Evolutionary conservation across 805 yeast species (phyloP).

Genomic region (Cyberlindnera misumaiensis): DNA sequence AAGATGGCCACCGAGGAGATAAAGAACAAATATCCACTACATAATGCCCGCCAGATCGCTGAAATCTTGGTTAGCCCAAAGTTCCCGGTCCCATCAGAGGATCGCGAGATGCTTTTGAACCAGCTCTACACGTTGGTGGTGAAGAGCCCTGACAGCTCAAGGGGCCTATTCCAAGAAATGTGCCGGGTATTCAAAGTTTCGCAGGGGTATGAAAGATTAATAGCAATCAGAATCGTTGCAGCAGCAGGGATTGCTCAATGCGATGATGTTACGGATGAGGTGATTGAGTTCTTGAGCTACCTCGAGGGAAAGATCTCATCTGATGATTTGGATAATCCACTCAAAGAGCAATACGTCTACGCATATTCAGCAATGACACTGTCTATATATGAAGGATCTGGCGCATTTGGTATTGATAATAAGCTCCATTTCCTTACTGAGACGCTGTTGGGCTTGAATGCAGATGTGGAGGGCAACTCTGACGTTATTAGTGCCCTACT

Average conservation of each 20-base stretch:
- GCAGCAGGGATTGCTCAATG: slow-evolving; percentile 19
- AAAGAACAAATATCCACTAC: slow-evolving; percentile 18
- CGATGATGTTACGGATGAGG: slow-evolving; percentile 18
- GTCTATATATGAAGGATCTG: slow-evolving; percentile 20
- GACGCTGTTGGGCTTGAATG: slow-evolving; percentile 7
- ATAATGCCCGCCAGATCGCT: slow-evolving; percentile 17
- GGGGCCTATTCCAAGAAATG: slow-evolving; percentile 14
- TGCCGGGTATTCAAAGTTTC: slow-evolving; percentile 14
- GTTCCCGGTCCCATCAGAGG: slow-evolving; percentile 16
- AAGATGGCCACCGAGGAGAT: slow-evolving; percentile 5
- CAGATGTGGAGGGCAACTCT: slow-evolving; percentile 8
- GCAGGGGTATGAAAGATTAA: slow-evolving; percentile 11
- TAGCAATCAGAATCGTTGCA: slow-evolving; percentile 18
- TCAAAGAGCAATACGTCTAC: slow-evolving; percentile 16
- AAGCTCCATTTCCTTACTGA: slow-evolving; percentile 15
- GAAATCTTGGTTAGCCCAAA: slow-evolving; percentile 16
- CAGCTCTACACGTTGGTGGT: slow-evolving; percentile 20
- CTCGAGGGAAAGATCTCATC: slow-evolving; percentile 17
- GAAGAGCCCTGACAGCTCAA: slow-evolving; percentile 10
- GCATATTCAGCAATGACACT: slow-evolving; percentile 19
- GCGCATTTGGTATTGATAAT: slow-evolving; percentile 22
- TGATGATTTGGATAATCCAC: slow-evolving; percentile 8
- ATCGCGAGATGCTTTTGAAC: slow-evolving; percentile 21
- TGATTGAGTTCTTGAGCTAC: slow-evolving; percentile 10
- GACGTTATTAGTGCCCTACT: slow-evolving; percentile 15